Percentiles rank a stretch among this genome's conserved stretches.
These are phyloP conservation scores for Plenodomus tracheiphilus DNA, from an alignment of 2,329 filamentous ascomycete genomes.

Conservation along the genomic window DNA sequence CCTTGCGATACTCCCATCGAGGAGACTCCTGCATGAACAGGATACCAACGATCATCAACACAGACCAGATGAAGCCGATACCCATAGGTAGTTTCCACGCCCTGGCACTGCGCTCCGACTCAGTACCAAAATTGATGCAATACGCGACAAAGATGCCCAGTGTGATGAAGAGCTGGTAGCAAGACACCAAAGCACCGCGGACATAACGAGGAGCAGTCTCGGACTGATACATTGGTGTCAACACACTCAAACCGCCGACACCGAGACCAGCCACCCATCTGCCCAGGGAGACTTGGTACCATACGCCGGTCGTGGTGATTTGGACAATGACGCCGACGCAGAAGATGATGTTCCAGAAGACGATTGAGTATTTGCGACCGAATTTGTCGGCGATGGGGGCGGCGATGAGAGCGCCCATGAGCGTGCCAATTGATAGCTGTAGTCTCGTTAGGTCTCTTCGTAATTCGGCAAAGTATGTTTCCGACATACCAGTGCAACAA, in stretches of 20 bases:
- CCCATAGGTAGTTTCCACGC: conserved; percentile 69
- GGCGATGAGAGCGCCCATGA: conserved; percentile 67
- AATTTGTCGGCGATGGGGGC: conserved; percentile 64
- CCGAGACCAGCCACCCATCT: conserved; percentile 68
- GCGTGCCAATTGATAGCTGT: conserved; percentile 70
- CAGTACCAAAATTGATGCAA: conserved; percentile 63
- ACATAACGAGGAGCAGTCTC: conserved; percentile 68
- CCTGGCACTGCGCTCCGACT: conserved; percentile 50
- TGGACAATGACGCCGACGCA: conserved; percentile 68
- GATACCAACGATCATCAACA: conserved; percentile 59
- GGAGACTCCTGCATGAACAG: conserved; percentile 60
- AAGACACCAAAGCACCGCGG: conserved; percentile 64
- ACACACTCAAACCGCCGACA: conserved; percentile 66
- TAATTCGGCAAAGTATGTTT: neutral
- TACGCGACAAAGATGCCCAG: conserved; percentile 63
- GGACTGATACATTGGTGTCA: conserved; percentile 64
- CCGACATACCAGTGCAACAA: conserved; percentile 37
- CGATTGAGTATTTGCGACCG: conserved; percentile 65
- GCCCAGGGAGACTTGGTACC: conserved; percentile 68
- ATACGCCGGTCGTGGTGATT: conserved; percentile 59
- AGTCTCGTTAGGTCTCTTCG: neutral
- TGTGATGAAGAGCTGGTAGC: conserved; percentile 71
- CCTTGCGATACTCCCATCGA: conserved; percentile 61
- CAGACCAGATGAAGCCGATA: conserved; percentile 60
- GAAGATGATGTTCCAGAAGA: conserved; percentile 64